Evolutionary conservation across 1,284 basidiomycete genomes (phyloP).

Genomic region (Leccinum ponderosum): DNA sequence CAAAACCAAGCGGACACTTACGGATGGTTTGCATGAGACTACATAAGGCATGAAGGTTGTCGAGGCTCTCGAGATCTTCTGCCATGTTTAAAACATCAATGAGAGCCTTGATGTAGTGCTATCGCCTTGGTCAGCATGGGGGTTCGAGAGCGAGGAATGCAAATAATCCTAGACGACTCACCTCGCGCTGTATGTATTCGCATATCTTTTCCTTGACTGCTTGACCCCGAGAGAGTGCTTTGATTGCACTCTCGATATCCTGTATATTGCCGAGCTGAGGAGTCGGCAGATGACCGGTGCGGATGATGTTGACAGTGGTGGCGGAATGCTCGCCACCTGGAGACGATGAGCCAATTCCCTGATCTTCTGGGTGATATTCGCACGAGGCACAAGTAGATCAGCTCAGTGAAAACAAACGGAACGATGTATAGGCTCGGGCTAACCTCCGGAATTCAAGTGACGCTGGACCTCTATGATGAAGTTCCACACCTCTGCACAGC

Average conservation of each 20-base stretch:
- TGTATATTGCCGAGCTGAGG: slow-evolving; percentile 71
- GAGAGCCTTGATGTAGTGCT: slow-evolving; percentile 89
- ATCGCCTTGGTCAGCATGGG: slow-evolving; percentile 17
- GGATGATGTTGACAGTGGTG: slow-evolving; percentile 62
- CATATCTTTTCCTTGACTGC: slow-evolving; percentile 77
- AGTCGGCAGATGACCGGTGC: slow-evolving; percentile 67
- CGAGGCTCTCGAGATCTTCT: slow-evolving; percentile 89
- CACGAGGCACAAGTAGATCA: slow-evolving; percentile 17
- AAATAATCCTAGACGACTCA: slow-evolving; percentile 36
- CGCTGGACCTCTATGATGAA: slow-evolving; percentile 96
- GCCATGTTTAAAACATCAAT: slow-evolving; percentile 85
- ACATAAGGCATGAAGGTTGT: slow-evolving; percentile 89
- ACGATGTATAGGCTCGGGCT: slow-evolving; percentile 23
- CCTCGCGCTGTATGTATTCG: slow-evolving; percentile 79
- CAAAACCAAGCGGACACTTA: slow-evolving; percentile 45
- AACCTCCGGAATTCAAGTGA: slow-evolving; percentile 69
- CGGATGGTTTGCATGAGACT: slow-evolving; percentile 94
- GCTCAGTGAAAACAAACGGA: slow-evolving; percentile 7
- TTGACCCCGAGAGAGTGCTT: slow-evolving; percentile 63
- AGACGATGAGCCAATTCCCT: slow-evolving; percentile 52
- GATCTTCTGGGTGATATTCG: slow-evolving; percentile 42
- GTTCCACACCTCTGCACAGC: slow-evolving; percentile 96
- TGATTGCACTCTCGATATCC: slow-evolving; percentile 78
- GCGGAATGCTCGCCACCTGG: slow-evolving; percentile 60
- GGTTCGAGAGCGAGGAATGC: background rate